phyloP scores from a whole-genome alignment of 116 monocot species.

The Posidonia oceanica region DNA sequence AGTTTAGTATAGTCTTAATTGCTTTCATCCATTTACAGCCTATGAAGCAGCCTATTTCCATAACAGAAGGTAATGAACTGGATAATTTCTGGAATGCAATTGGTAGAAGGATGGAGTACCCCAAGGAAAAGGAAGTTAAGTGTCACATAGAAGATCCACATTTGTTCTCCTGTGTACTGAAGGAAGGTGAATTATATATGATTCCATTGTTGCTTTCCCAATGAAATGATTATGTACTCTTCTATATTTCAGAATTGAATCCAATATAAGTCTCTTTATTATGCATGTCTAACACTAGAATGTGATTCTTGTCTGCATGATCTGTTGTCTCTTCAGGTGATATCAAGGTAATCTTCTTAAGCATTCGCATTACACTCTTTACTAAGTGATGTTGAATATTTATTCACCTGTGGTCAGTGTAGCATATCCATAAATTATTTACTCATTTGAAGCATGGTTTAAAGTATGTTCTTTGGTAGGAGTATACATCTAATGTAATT shows the following conservation, averaged over 20 bases:
- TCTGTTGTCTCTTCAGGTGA: constrained; percentile 4
- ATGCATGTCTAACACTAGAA: constrained; percentile 4
- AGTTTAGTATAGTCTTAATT: background rate
- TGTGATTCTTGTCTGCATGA: constrained; percentile 11
- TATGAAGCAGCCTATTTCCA: constrained; percentile 32
- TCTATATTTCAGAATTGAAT: constrained; percentile 3
- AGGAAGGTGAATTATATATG: constrained; percentile 27
- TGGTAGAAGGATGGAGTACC: constrained; percentile 52
- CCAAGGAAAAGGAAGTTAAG: constrained; percentile 40
- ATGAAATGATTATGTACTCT: background rate
- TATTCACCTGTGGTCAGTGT: background rate
- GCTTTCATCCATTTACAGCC: constrained; percentile 27
- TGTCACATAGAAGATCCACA: constrained; percentile 47
- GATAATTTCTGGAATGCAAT: constrained; percentile 61
- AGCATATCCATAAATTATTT: too few species aligned
- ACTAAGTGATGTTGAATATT: background rate
- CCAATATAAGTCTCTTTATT: background rate
- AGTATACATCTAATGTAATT: too few species aligned
- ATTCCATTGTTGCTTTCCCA: background rate
- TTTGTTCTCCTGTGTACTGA: constrained; percentile 41
- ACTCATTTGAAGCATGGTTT: too few species aligned
- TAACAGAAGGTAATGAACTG: constrained; percentile 60
- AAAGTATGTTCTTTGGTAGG: too few species aligned
- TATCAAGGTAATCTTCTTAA: constrained; percentile 11
- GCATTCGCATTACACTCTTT: background rate